phyloP scores from a whole-genome alignment of 1,284 basidiomycete genomes.

The Microbotryomycetes sp. region DNA sequence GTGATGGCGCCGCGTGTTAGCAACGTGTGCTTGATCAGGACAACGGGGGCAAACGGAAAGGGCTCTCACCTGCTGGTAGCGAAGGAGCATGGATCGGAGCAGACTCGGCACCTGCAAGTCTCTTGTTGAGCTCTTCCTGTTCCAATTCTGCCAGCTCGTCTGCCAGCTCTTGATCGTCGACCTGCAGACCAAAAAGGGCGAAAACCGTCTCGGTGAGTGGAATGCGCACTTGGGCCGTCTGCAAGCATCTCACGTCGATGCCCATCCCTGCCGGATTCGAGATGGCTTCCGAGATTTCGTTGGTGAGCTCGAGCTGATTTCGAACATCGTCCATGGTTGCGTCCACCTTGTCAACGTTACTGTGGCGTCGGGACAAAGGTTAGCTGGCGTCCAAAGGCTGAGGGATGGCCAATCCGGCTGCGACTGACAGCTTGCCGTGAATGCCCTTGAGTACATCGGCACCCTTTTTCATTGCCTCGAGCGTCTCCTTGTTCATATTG shows the following conservation, averaged over 20 bases:
- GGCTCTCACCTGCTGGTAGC: slow-evolving; percentile 9
- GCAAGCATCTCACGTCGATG: slow-evolving; percentile 44
- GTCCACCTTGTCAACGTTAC: slow-evolving; percentile 87
- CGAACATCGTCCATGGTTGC: slow-evolving; percentile 80
- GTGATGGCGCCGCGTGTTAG: too few species aligned
- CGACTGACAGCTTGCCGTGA: slow-evolving; percentile 75
- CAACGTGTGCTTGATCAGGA: background rate
- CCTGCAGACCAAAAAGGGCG: slow-evolving; percentile 1
- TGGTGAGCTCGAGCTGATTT: slow-evolving; percentile 88
- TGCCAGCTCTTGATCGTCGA: slow-evolving; percentile 66
- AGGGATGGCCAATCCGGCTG: background rate
- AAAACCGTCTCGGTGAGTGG: slow-evolving; percentile 1
- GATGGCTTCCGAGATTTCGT: slow-evolving; percentile 93
- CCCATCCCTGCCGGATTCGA: slow-evolving; percentile 67
- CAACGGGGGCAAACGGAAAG: background rate
- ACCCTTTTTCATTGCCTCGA: slow-evolving; percentile 96
- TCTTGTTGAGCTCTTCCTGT: slow-evolving; percentile 81
- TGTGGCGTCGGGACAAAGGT: slow-evolving; percentile 38
- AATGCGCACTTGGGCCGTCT: background rate
- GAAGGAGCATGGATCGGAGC: slow-evolving; percentile 80
- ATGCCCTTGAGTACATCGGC: slow-evolving; percentile 85
- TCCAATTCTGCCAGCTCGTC: slow-evolving; percentile 83
- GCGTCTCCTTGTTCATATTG: slow-evolving; percentile 96
- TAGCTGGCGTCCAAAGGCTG: too few species aligned
- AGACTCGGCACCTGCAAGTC: slow-evolving; percentile 79